Conservation (phyloP, 1,284 basidiomycete genomes). For the Irpex sp. region DNA sequence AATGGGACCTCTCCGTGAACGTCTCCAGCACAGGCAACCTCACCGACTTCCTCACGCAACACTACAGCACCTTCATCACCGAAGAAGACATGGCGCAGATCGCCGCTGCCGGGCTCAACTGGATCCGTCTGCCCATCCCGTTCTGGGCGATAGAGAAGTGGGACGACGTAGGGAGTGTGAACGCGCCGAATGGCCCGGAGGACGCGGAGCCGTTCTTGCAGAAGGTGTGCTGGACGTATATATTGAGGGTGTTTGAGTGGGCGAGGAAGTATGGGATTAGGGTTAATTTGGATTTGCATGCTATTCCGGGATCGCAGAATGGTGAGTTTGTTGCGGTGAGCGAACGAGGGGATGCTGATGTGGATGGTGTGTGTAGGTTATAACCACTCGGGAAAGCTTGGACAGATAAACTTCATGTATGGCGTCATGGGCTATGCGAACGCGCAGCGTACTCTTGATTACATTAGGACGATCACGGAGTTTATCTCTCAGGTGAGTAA, state of each 20-base stretch:
- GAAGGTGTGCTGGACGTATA: conserved; percentile 38
- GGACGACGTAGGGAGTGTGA: conserved; percentile 31
- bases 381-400: conserved; percentile 48
- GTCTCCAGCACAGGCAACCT: conserved; percentile 41
- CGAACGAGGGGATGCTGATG: background rate
- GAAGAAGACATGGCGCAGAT: conserved; percentile 32
- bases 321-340: conserved; percentile 31
- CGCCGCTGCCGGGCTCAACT: conserved; percentile 63
- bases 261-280: conserved; percentile 87
- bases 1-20: conserved; percentile 49
- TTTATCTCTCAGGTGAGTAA: conserved; percentile 50
- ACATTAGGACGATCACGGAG: conserved; percentile 54
- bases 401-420: conserved; percentile 53
- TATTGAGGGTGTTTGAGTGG: conserved; percentile 76
- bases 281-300: conserved; percentile 83
- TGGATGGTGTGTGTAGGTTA: conserved; percentile 28
- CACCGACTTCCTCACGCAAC: conserved; percentile 33
- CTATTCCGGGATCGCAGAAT: conserved; percentile 76
- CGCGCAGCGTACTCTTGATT: conserved; percentile 54
- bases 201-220: conserved; percentile 33
- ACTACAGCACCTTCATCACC: conserved; percentile 55
- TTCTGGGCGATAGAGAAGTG: conserved; percentile 77
- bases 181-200: conserved; percentile 16
- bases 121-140: conserved; percentile 72
- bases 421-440: conserved; percentile 63